Percentiles rank a stretch among this genome's conserved stretches.
Conservation (phyloP, 2,329 filamentous ascomycete genomes). For the Trichocomaceae sp. region DNA sequence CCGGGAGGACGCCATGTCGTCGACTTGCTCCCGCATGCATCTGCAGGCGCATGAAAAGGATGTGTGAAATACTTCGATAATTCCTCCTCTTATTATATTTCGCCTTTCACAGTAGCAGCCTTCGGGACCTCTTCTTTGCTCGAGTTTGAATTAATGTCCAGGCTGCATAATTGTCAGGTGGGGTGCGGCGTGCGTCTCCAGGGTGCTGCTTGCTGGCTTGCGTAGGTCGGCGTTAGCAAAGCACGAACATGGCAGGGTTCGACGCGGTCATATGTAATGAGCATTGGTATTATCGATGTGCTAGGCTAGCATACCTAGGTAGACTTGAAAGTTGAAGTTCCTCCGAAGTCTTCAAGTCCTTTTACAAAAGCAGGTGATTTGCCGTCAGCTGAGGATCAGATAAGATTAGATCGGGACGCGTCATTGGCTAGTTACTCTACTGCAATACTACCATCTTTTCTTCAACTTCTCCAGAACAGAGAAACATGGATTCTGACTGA, state of each 20-base stretch:
- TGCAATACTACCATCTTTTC: background rate
- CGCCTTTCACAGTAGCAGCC: too few relatives aligned
- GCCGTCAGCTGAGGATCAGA: background rate
- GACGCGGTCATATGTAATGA: background rate
- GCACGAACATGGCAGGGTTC: background rate
- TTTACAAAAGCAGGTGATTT: too few relatives aligned
- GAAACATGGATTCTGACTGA: background rate
- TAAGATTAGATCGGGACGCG: constrained; percentile 5
- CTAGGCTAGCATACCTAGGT: too few relatives aligned
- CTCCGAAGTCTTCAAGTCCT: too few relatives aligned
- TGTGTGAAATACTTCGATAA: too few relatives aligned
- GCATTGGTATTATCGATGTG: background rate
- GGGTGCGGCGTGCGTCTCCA: constrained; percentile 10
- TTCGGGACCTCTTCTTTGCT: background rate
- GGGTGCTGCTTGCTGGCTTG: background rate
- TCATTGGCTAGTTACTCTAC: background rate
- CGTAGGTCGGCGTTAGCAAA: background rate
- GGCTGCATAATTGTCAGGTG: constrained; percentile 8
- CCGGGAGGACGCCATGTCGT: constrained; percentile 19
- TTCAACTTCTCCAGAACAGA: background rate
- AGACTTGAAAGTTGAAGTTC: too few relatives aligned
- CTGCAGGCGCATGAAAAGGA: background rate
- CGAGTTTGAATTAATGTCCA: background rate
- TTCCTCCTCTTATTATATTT: too few relatives aligned
- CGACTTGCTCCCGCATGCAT: background rate